Conservation (phyloP, 2,329 filamentous ascomycete species). For the Fusarium sp. region DNA sequence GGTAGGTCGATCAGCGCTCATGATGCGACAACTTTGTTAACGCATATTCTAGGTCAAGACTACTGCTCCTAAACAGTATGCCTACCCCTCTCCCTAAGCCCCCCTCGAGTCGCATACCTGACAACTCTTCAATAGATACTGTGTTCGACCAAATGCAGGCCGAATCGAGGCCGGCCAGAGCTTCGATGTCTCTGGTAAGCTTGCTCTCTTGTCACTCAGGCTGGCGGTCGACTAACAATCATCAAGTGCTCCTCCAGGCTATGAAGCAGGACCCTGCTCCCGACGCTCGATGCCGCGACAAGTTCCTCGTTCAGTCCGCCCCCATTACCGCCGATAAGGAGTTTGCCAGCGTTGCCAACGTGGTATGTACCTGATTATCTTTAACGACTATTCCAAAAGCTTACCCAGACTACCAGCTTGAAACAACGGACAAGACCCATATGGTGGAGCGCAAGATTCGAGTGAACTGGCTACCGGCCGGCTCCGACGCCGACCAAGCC, state of each 20-base stretch:
- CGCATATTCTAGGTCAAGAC: conserved; percentile 87
- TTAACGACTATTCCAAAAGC: neutral
- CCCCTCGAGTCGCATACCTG: conserved; percentile 33
- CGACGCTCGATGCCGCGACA: conserved; percentile 94
- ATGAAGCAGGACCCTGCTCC: conserved; percentile 95
- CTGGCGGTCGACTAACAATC: conserved; percentile 28
- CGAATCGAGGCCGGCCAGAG: conserved; percentile 91
- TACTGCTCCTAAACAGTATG: conserved; percentile 96
- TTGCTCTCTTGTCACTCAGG: neutral
- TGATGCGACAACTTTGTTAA: conserved; percentile 33
- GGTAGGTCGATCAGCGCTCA: conserved; percentile 62
- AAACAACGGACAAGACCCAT: conserved; percentile 80
- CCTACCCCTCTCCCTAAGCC: conserved; percentile 33
- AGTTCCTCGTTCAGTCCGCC: conserved; percentile 96
- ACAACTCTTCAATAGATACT: conserved; percentile 78
- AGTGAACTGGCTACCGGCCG: conserved; percentile 83
- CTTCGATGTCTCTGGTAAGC: conserved; percentile 92
- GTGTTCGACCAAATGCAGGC: conserved; percentile 96
- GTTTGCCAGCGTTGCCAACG: conserved; percentile 82
- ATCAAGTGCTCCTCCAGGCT: conserved; percentile 89
- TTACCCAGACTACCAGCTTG: conserved; percentile 72
- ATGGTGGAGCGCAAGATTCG: conserved; percentile 97
- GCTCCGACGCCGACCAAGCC: conserved; percentile 58
- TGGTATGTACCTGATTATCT: conserved; percentile 71
- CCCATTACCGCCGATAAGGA: conserved; percentile 87